Conservation (phyloP, 495 filamentous ascomycete species). For the Rhypophila decipiens region DNA sequence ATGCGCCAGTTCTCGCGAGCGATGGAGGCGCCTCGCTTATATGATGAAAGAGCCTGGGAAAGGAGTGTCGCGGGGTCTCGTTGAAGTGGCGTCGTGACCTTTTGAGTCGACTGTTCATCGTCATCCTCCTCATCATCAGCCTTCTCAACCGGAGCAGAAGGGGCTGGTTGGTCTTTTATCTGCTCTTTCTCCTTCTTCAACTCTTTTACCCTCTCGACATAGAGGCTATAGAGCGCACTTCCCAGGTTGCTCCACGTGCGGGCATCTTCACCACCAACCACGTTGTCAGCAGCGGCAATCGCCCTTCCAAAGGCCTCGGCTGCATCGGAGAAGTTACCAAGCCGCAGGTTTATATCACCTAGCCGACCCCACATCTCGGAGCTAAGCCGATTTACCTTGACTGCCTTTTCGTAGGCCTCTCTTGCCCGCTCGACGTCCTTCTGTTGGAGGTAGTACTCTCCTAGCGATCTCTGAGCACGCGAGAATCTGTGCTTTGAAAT, state of each 20-base stretch:
- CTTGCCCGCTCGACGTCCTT: slow-evolving; percentile 63
- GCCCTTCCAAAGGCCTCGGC: slow-evolving; percentile 76
- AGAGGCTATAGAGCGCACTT: slow-evolving; percentile 55
- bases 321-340: slow-evolving; percentile 70
- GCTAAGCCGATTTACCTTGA: slow-evolving; percentile 74
- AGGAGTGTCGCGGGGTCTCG: slow-evolving; percentile 54
- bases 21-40: slow-evolving; percentile 74
- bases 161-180: slow-evolving; percentile 16
- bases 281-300: slow-evolving; percentile 46
- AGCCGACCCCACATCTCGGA: slow-evolving; percentile 80
- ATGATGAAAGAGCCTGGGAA: slow-evolving; percentile 68
- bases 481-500: slow-evolving; percentile 75
- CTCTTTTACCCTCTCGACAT: slow-evolving; percentile 36
- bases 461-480: slow-evolving; percentile 80
- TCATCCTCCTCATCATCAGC: slow-evolving; percentile 16
- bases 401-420: slow-evolving; percentile 67
- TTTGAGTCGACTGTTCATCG: not conserved
- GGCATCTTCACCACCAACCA: slow-evolving; percentile 79
- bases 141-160: not conserved
- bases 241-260: slow-evolving; percentile 94
- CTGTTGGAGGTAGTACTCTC: slow-evolving; percentile 62
- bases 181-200: slow-evolving; percentile 23
- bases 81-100: not conserved
- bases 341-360: slow-evolving; percentile 77
- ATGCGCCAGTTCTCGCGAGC: slow-evolving; percentile 82